Base-by-base conservation (phyloP, 2,329 filamentous ascomycete genomes). In the Aphanocladium album region DNA sequence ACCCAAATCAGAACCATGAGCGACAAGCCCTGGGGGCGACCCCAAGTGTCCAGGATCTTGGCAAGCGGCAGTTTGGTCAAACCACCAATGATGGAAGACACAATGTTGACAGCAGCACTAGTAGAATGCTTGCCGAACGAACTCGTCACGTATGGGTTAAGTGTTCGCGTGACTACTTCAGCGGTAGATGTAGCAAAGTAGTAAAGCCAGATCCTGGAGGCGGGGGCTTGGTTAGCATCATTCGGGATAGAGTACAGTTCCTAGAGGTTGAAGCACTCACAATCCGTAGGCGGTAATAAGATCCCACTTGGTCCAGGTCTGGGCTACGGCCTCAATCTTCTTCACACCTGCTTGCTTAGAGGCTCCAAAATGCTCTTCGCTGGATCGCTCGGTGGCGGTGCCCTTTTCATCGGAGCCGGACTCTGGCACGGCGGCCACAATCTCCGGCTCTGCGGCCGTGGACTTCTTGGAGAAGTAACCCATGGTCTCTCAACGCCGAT, bases 31-130 rank as follows among this genome's bases (percentile, higher is more conserved):
- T 88, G 81, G 14, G 86, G 81, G 41, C 87, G 83, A 60, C 86
- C 87, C 77, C 84, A 89, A 41, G 87, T 77, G 72, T 90, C 84
- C 56, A 89, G 77, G 19, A 89, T 76, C 71, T 89, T 89, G 57
- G 87, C 86, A 64, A 87, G 79, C 1, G 86, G 83, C 11, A 89
- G 79, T 68, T 87, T 87, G 60, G 82, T 78, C n/a, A 88, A 78
- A 43, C 84, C 87, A 67, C 76, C 74, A 50, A 87, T 81, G 37
- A 84, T 72, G 62, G 73, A 78, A 11, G 83, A 74, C 19, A 87
- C 76, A 62, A 87, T 81, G 52, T 74, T 73, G 17, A 83, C 80
- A 2, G 82, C 77, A 1, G 80, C 76, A 1, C 82, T 76, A 30
- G 86, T 72, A 0, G 82, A 84, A 67, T 86, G 84, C n/a, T 71